Percentiles rank a stretch among this genome's conserved stretches.
These are phyloP conservation scores for Larix sibirica DNA, from an alignment of 83 land plant species.

Conservation along the genomic window DNA sequence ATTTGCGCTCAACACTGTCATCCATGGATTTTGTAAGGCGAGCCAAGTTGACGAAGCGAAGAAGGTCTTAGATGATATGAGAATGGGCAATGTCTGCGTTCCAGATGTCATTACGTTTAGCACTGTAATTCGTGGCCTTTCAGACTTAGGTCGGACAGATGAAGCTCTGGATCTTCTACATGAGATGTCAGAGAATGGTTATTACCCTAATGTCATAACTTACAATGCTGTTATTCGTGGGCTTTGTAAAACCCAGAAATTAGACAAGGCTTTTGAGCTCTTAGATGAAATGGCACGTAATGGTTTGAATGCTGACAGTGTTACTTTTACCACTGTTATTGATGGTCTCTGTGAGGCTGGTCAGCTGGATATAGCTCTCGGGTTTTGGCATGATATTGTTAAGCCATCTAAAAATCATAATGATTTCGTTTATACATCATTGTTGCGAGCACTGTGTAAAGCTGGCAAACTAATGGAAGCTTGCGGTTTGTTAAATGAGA, in stretches of 20 bases:
- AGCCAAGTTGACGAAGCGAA: slow-evolving; percentile 56
- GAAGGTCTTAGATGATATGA: slow-evolving; percentile 61
- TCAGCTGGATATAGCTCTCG: slow-evolving; percentile 42
- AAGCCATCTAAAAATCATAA: slow-evolving; percentile 65
- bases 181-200: slow-evolving; percentile 37
- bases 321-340: slow-evolving; percentile 44
- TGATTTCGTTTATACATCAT: slow-evolving; percentile 57
- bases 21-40: slow-evolving; percentile 69
- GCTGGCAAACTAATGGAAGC: slow-evolving; percentile 54
- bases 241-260: slow-evolving; percentile 30
- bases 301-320: slow-evolving; percentile 40
- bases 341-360: slow-evolving; percentile 40
- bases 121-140: slow-evolving; percentile 47
- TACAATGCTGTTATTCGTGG: slow-evolving; percentile 62
- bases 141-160: slow-evolving; percentile 41
- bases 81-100: slow-evolving; percentile 43
- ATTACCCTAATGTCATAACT: slow-evolving; percentile 53
- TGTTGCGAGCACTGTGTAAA: slow-evolving; percentile 55
- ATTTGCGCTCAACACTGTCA: slow-evolving; percentile 60
- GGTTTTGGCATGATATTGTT: slow-evolving; percentile 57
- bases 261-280: slow-evolving; percentile 44
- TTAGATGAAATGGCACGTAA: slow-evolving; percentile 34
- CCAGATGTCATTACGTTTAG: slow-evolving; percentile 74
- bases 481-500: slow-evolving; percentile 56
- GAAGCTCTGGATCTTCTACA: slow-evolving; percentile 51